These are phyloP conservation scores for Pestalotiopsis sp. DNA, from an alignment of 2,329 filamentous ascomycete genomes.

Conservation along the genomic window DNA sequence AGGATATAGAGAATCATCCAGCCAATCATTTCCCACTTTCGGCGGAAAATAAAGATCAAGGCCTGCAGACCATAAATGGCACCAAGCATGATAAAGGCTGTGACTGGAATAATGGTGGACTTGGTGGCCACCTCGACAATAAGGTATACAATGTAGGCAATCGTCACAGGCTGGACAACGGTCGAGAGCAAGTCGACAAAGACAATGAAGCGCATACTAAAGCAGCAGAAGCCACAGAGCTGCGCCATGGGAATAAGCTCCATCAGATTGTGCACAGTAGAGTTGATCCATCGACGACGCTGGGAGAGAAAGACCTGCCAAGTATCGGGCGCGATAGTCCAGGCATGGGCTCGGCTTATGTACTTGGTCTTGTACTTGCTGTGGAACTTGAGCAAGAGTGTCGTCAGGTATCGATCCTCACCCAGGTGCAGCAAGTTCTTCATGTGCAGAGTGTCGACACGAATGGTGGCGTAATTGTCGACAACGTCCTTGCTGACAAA, in stretches of 20 bases:
- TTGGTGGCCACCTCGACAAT: constrained; percentile 72
- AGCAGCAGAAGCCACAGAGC: constrained; percentile 99
- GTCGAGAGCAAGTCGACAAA: constrained; percentile 93
- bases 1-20: constrained; percentile 98
- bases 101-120: constrained; percentile 72
- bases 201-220: constrained; percentile 98
- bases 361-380: constrained; percentile 98
- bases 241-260: constrained; percentile 92
- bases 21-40: constrained; percentile 99
- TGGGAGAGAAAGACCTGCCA: constrained; percentile 96
- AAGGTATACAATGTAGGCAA: constrained; percentile 88
- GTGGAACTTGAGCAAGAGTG: constrained; percentile 89
- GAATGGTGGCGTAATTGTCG: constrained; percentile 85
- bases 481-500: constrained; percentile 95
- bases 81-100: constrained; percentile 85
- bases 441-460: constrained; percentile 97
- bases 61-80: constrained; percentile 98
- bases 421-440: constrained; percentile 97
- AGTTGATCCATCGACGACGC: constrained; percentile 99
- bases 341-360: constrained; percentile 87
- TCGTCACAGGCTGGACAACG: constrained; percentile 85
- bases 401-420: constrained; percentile 97
- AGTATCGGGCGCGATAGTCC: constrained; percentile 94
- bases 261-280: constrained; percentile 95
- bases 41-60: constrained; percentile 92